A percentile compares a stretch with the other conserved stretches of the same genome.
These are phyloP conservation scores for Aspergillus fischeri DNA, from an alignment of 2,329 filamentous ascomycete genomes.

Conservation along the genomic window DNA sequence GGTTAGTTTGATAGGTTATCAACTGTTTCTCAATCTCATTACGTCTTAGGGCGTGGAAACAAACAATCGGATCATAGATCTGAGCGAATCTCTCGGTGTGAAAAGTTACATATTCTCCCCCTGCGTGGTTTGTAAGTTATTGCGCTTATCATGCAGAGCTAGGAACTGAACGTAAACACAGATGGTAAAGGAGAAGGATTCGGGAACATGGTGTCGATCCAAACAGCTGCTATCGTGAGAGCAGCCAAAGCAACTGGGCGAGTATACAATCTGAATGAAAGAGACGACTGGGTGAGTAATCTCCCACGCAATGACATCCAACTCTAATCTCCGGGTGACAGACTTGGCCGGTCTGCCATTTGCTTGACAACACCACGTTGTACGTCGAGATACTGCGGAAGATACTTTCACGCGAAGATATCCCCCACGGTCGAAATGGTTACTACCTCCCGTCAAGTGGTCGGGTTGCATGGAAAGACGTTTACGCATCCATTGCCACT, in stretches of 20 bases:
- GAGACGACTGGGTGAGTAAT: background rate
- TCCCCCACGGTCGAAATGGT: slow-evolving; percentile 42
- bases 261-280: slow-evolving; percentile 34
- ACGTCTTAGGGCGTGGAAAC: slow-evolving; percentile 34
- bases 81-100: slow-evolving; percentile 41
- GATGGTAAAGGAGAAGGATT: slow-evolving; percentile 48
- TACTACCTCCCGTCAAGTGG: slow-evolving; percentile 52
- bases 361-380: slow-evolving; percentile 45
- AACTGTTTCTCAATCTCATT: slow-evolving; percentile 8
- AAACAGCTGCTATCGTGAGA: slow-evolving; percentile 47
- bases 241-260: slow-evolving; percentile 40
- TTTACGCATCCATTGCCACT: slow-evolving; percentile 46
- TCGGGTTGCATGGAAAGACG: slow-evolving; percentile 47
- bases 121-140: slow-evolving; percentile 45
- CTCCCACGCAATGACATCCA: background rate
- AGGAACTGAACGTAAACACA: too few relatives aligned
- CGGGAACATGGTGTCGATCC: slow-evolving; percentile 50
- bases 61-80: slow-evolving; percentile 45
- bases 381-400: slow-evolving; percentile 45
- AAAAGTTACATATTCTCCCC: slow-evolving; percentile 51
- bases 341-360: slow-evolving; percentile 53
- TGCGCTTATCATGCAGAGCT: too few relatives aligned
- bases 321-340: slow-evolving; percentile 10
- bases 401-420: slow-evolving; percentile 40
- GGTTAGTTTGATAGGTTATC: slow-evolving; percentile 6